Evolutionary conservation across 768 basidiomycete species (phyloP).

Genomic region (Hygrocybe punicea): DNA sequence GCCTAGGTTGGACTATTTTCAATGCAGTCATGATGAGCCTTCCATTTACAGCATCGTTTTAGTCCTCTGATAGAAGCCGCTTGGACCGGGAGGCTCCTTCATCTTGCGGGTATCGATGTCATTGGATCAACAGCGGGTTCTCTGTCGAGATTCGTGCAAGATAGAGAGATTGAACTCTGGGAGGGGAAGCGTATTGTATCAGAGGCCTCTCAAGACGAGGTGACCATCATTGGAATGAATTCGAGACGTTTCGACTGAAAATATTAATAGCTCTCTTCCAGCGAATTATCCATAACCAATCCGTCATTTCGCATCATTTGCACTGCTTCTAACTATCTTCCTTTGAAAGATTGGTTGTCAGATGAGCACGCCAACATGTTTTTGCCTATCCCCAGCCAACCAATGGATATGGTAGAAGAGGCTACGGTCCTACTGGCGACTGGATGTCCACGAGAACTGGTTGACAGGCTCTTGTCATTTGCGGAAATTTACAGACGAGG

Average conservation of each 20-base stretch:
- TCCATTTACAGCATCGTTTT: background rate
- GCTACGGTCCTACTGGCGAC: conserved; percentile 45
- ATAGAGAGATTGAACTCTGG: conserved; percentile 65
- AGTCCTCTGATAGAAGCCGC: conserved; percentile 57
- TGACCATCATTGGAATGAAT: conserved; percentile 11
- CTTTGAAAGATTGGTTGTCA: conserved; percentile 66
- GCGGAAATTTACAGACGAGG: conserved; percentile 56
- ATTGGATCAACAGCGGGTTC: conserved; percentile 64
- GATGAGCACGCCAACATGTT: conserved; percentile 72
- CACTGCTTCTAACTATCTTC: conserved; percentile 60
- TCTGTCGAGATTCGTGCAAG: conserved; percentile 55
- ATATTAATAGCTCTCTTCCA: conserved; percentile 24
- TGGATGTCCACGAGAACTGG: conserved; percentile 40
- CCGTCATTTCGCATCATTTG: conserved; percentile 59
- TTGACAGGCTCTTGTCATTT: conserved; percentile 47
- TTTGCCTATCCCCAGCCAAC: conserved; percentile 56
- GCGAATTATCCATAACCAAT: conserved; percentile 49
- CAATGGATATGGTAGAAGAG: conserved; percentile 57
- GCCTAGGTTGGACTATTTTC: conserved; percentile 43
- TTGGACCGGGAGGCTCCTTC: conserved; percentile 54
- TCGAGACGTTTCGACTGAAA: background rate
- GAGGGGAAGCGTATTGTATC: conserved; percentile 57
- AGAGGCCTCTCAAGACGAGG: conserved; percentile 46
- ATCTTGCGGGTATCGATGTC: conserved; percentile 61
- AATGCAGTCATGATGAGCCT: background rate